Base-by-base conservation (phyloP, 2,329 filamentous ascomycete species). In the Colletotrichum truncatum region DNA sequence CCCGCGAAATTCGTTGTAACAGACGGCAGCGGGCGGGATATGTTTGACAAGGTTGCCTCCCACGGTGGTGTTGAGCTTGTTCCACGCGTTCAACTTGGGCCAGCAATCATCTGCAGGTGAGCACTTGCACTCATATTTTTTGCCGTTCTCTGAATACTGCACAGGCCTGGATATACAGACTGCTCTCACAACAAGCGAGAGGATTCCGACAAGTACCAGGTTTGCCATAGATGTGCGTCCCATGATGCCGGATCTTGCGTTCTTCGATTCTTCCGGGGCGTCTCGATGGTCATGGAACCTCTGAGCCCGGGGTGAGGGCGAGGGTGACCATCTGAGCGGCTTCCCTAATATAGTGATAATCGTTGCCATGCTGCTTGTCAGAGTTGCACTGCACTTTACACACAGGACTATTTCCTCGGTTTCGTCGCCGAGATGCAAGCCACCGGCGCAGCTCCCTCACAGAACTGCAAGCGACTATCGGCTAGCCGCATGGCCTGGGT, bases 41-140 rank as follows among this genome's bases (percentile, higher is more conserved):
- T 82, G 85, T 4, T 77, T 77, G 11, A 87, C 74, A 18, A 87
- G 74, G 21, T 75, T 75, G 2, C 86, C 85, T 12, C 73, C 73
- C 12, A 87, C 73, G 2, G 83, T 81, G 11, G 70, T 30, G 69
- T 88, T 87, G 57, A 88, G 77, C 2, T 65, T 55, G 12, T 70
- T 67, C 85, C 85, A 87, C 16, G 71, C 70, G 11, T 68, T 23
- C 3, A 57, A 16, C 1, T 75, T 74, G 0, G 85, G 85, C 86
- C 85, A 88, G 72, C 81, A 83, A 3, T 68, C 16, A 52, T 87
- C 83, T 6, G 78, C 80, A 0, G 85, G 84, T 43, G 82, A 80
- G 72, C 81, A 83, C 43, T 78, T 79, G 72, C 82, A 85, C 10
- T 38, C 43, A 11, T 68, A 66, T 1, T 55, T 39, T 5, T 41